Evolutionary conservation across 768 basidiomycete species (phyloP).

Genomic region (Gloeostereum incarnatum): DNA sequence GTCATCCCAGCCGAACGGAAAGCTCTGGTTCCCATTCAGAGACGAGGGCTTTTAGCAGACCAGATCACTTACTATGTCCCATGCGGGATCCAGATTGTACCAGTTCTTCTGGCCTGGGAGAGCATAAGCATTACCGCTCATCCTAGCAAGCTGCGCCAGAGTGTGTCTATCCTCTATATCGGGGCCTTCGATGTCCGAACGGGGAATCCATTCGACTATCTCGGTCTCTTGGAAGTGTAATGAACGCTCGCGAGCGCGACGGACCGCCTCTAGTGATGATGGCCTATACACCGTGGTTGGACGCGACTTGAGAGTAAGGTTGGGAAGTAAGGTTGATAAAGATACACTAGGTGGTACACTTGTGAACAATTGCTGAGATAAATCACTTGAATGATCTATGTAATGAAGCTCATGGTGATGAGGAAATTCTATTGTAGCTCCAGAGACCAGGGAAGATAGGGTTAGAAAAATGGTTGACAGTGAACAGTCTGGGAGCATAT

Average conservation of each 20-base stretch:
- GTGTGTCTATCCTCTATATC: constrained; percentile 77
- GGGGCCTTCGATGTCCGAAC: constrained; percentile 61
- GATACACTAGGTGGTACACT: too few relatives aligned
- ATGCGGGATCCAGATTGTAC: constrained; percentile 71
- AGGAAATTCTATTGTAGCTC: too few relatives aligned
- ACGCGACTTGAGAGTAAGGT: constrained; percentile 37
- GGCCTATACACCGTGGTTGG: constrained; percentile 57
- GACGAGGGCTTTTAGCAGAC: constrained; percentile 17
- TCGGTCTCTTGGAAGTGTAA: constrained; percentile 39
- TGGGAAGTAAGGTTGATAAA: too few relatives aligned
- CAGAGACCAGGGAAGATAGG: too few relatives aligned
- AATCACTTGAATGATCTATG: too few relatives aligned
- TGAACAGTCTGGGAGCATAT: too few relatives aligned
- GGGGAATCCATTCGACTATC: constrained; percentile 55
- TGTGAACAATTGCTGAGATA: too few relatives aligned
- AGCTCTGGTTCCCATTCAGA: constrained; percentile 40
- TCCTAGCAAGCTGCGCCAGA: constrained; percentile 65
- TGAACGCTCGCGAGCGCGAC: constrained; percentile 45
- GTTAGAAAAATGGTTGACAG: too few relatives aligned
- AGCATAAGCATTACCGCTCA: constrained; percentile 87
- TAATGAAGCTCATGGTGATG: too few relatives aligned
- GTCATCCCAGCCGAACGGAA: constrained; percentile 73
- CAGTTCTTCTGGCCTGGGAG: constrained; percentile 61
- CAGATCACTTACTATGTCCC: too few relatives aligned
- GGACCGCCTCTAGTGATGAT: constrained; percentile 36